These are phyloP conservation scores for Lathyrus aphaca DNA, from an alignment of 306 rosid species.

Conservation along the genomic window DNA sequence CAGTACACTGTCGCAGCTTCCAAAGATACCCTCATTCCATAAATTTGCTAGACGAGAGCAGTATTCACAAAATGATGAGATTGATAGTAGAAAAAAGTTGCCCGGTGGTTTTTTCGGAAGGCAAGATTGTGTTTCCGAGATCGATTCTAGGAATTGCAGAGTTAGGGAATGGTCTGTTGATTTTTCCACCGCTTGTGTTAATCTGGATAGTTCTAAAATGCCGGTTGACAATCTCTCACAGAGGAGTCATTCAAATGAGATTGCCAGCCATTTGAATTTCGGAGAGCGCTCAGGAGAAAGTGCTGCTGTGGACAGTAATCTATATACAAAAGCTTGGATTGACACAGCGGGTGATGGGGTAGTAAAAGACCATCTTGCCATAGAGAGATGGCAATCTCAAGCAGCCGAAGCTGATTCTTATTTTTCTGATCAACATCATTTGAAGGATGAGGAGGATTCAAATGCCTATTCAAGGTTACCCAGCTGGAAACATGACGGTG, in stretches of 20 bases:
- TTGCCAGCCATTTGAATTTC: constrained; percentile 75
- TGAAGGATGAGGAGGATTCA: constrained; percentile 92
- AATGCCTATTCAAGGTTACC: constrained; percentile 75
- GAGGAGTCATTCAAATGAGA: constrained; percentile 94
- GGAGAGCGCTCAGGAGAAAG: constrained; percentile 98
- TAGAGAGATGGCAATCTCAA: constrained; percentile 99
- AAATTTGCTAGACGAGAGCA: constrained; percentile 92
- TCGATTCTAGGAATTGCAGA: constrained; percentile 93
- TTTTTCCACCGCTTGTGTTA: constrained; percentile 89
- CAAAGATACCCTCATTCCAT: constrained; percentile 97
- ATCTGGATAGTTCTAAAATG: constrained; percentile 75
- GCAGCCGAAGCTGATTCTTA: constrained; percentile 88
- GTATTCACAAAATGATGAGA: constrained; percentile 74
- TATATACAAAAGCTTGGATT: constrained; percentile 98
- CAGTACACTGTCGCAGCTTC: constrained; percentile 73
- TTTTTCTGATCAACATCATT: constrained; percentile 58
- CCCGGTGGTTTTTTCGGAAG: constrained; percentile 85
- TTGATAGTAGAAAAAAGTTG: constrained; percentile 75
- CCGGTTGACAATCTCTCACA: constrained; percentile 87
- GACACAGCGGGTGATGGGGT: constrained; percentile 86
- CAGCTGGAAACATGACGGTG: constrained; percentile 69
- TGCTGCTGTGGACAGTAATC: constrained; percentile 82
- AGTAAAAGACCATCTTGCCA: constrained; percentile 84
- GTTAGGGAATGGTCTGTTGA: constrained; percentile 99
- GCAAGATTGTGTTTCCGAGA: constrained; percentile 95